phyloP scores from a whole-genome alignment of 352 stramenopile species.

The Phytophthora fragariae region DNA sequence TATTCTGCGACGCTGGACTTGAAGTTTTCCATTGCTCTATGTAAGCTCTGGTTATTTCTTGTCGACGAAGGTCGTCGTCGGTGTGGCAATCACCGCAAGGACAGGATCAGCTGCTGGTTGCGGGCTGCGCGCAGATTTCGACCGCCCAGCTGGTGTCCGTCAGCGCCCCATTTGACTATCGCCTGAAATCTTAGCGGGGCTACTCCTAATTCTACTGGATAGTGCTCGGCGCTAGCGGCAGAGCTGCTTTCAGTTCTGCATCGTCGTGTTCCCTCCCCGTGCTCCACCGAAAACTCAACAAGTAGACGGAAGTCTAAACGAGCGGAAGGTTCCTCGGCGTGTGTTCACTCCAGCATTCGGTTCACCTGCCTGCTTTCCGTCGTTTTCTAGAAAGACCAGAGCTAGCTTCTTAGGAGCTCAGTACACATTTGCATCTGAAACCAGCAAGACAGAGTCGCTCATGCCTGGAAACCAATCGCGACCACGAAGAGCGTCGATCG shows the following conservation, averaged over 20 bases:
- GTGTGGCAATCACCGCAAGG: too few species aligned
- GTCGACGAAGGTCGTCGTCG: too few species aligned
- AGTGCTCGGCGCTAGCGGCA: not conserved
- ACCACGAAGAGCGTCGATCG: not conserved
- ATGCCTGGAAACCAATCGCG: constrained; percentile 26
- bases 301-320: constrained; percentile 18
- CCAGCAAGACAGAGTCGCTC: not conserved
- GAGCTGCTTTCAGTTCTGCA: constrained; percentile 7
- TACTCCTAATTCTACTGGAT: not conserved
- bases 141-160: too few species aligned
- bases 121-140: too few species aligned
- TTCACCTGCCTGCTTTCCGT: constrained; percentile 15
- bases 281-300: too few species aligned
- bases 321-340: constrained; percentile 16
- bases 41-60: too few species aligned
- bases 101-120: too few species aligned
- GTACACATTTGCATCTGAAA: constrained; percentile 16
- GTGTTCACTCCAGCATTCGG: constrained; percentile 16
- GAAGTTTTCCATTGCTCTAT: too few species aligned
- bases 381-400: constrained; percentile 18
- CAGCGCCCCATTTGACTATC: too few species aligned
- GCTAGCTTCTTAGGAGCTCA: too few species aligned
- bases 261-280: constrained; percentile 1
- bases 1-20: too few species aligned
- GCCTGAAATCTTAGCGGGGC: constrained; percentile 27